A percentile compares a stretch with the other conserved stretches of the same genome.
These are phyloP conservation scores for Colletotrichum phormii DNA, from an alignment of 2,329 filamentous ascomycete species.

Conservation along the genomic window DNA sequence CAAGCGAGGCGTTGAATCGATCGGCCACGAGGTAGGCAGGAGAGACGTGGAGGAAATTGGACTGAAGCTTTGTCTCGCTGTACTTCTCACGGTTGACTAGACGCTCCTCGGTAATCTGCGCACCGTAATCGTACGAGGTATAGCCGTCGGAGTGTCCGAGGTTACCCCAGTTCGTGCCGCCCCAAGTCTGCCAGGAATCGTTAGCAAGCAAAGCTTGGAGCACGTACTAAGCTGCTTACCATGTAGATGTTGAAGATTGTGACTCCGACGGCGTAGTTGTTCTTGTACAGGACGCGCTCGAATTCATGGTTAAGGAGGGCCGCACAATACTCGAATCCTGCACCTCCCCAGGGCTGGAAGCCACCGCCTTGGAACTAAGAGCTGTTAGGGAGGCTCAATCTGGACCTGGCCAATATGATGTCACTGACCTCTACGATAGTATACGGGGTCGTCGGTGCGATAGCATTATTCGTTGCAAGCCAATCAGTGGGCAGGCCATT, in stretches of 20 bases:
- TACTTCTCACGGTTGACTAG: conserved; percentile 77
- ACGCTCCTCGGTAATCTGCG: conserved; percentile 72
- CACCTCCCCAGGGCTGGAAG: conserved; percentile 78
- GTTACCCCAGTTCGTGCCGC: conserved; percentile 84
- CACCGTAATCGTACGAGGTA: conserved; percentile 61
- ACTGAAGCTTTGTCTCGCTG: conserved; percentile 77
- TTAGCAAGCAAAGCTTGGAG: no score
- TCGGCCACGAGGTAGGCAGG: conserved; percentile 73
- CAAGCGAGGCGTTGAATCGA: conserved; percentile 46
- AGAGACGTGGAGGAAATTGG: conserved; percentile 76
- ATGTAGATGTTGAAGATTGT: conserved; percentile 79
- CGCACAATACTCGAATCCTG: conserved; percentile 74
- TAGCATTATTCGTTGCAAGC: conserved; percentile 63
- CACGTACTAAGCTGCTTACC: conserved; percentile 51
- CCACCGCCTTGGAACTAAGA: conserved; percentile 69
- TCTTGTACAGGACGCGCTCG: conserved; percentile 81
- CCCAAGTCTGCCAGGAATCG: conserved; percentile 61
- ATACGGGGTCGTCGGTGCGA: conserved; percentile 75
- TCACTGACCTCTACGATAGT: conserved; percentile 65
- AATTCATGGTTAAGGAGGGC: conserved; percentile 74
- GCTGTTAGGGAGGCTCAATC: conserved; percentile 41
- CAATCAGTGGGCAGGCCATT: conserved; percentile 68
- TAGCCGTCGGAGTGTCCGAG: conserved; percentile 72
- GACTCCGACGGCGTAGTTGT: conserved; percentile 71
- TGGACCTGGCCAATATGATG: conserved; percentile 29